Base-by-base conservation (phyloP, 1,139 yeast species). In the Entelexis paramagnoliae region DNA sequence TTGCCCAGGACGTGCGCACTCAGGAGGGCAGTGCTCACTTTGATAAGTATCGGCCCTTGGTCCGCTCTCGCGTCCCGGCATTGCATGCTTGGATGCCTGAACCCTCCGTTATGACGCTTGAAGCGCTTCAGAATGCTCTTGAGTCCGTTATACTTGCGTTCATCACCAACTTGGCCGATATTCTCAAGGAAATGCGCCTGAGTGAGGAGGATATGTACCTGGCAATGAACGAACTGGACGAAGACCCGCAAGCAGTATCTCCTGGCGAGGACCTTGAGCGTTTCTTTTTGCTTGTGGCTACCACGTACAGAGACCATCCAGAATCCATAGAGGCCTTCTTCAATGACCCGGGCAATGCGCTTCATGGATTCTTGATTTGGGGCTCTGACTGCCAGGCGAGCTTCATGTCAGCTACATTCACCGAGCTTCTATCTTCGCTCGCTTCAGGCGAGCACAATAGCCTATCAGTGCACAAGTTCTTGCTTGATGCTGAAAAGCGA, bases 211-310 rank as follows among this genome's bases (percentile, higher is more conserved):
- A 91, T 63, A 68, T 51, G 66, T 85, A 51, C 78, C 86, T 13
- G 68, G 76, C 59, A 71, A 75, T 61, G 73, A 70, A 59, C 61
- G 71, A 51, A 56, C 58, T 54, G 35, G 50, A 56, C 11, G 52
- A 43, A 51, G 74, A 71, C 75, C 59, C 66, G 74, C 52, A 83
- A 78, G 38, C 43, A 4, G 51, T 46, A 3, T 50, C 48, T 17
- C 78, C 81, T 19, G 80, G 84, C 56, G 83, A 91, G 0, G 96
- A 91, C 59, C 71, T 91, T 50, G 98, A 91, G 64, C 74, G 96
- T 56, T 86, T 91, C 61, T 89, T 87, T 63, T 66, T 88, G 60
- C 77, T 94, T 2, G 74, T 88, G 56, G 83, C 83, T 36, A 85
- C 78, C 62, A 73, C 86, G 5, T 88, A 82, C 63, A 71, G 75